phyloP scores from a whole-genome alignment of 1,284 basidiomycete species.

The Cystobasidium sp. region DNA sequence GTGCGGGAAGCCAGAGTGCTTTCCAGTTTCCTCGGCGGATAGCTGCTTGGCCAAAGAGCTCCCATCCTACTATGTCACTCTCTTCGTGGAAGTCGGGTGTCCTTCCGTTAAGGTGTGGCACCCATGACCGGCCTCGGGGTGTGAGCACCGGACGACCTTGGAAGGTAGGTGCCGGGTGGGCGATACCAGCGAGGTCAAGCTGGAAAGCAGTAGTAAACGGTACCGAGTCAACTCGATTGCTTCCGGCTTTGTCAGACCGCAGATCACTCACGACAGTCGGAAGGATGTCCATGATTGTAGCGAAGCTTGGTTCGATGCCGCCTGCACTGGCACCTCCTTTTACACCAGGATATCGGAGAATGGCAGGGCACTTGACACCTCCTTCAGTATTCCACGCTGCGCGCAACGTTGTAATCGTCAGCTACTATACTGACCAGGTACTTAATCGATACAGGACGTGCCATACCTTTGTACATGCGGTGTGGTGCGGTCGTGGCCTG shows the following conservation, averaged over 20 bases:
- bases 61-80: constrained; percentile 47
- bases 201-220: not conserved
- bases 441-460: not conserved
- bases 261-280: constrained; percentile 44
- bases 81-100: constrained; percentile 41
- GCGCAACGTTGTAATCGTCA: not conserved
- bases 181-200: constrained; percentile 12
- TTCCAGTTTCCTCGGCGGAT: constrained; percentile 53
- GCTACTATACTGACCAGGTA: not conserved
- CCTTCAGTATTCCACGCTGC: constrained; percentile 26
- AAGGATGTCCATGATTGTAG: constrained; percentile 50
- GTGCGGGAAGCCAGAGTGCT: constrained; percentile 48
- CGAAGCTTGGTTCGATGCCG: constrained; percentile 26
- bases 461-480: constrained; percentile 48
- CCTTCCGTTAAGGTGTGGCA: constrained; percentile 2
- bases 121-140: constrained; percentile 8
- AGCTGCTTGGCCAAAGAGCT: constrained; percentile 51
- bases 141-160: constrained; percentile 14
- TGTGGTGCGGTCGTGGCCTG: constrained; percentile 50
- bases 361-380: constrained; percentile 22
- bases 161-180: constrained; percentile 15
- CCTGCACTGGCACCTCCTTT: not conserved
- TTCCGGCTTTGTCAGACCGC: too few relatives aligned
- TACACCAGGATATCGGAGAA: constrained; percentile 7
- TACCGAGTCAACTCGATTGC: not conserved